Evolutionary conservation across 192 early-diverging fungal species (phyloP).

Genomic region (Coemansia sp.): DNA sequence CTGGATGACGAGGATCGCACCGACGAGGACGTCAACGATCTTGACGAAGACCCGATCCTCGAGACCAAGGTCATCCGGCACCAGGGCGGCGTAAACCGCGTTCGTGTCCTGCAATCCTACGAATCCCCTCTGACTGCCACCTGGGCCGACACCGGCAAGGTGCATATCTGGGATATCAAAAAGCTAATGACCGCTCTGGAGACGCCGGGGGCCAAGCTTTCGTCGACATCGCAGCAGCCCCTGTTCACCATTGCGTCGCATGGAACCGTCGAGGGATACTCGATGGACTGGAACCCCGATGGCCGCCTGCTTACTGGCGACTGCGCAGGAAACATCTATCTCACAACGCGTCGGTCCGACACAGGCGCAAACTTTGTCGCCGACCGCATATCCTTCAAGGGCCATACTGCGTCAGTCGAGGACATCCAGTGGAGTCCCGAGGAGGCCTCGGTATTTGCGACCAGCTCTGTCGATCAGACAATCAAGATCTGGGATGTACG

Average conservation of each 20-base stretch:
- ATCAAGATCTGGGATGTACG: conserved; percentile 95
- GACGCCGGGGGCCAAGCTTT: conserved; percentile 67
- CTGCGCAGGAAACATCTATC: conserved; percentile 71
- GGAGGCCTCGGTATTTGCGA: conserved; percentile 88
- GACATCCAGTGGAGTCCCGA: conserved; percentile 97
- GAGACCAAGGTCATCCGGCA: conserved; percentile 82
- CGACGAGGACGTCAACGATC: conserved; percentile 72
- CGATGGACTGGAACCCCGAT: conserved; percentile 89
- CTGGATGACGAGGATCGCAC: conserved; percentile 64
- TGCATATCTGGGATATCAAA: conserved; percentile 88
- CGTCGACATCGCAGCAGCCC: conserved; percentile 63
- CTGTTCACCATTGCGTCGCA: conserved; percentile 80
- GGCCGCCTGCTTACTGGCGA: conserved; percentile 85
- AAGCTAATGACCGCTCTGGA: conserved; percentile 73
- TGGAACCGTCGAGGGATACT: conserved; percentile 84
- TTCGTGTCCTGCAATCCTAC: conserved; percentile 58
- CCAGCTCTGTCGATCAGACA: conserved; percentile 85
- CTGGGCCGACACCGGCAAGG: conserved; percentile 95
- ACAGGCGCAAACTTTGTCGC: conserved; percentile 63
- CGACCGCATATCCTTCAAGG: conserved; percentile 71
- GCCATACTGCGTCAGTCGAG: conserved; percentile 85
- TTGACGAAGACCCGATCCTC: conserved; percentile 94
- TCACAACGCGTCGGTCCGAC: conserved; percentile 67
- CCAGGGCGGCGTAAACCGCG: conserved; percentile 87
- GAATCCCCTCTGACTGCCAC: conserved; percentile 81